These are phyloP conservation scores for Acanthamoeba divionensis DNA, from an alignment of 208 protist genomes.

Conservation along the genomic window DNA sequence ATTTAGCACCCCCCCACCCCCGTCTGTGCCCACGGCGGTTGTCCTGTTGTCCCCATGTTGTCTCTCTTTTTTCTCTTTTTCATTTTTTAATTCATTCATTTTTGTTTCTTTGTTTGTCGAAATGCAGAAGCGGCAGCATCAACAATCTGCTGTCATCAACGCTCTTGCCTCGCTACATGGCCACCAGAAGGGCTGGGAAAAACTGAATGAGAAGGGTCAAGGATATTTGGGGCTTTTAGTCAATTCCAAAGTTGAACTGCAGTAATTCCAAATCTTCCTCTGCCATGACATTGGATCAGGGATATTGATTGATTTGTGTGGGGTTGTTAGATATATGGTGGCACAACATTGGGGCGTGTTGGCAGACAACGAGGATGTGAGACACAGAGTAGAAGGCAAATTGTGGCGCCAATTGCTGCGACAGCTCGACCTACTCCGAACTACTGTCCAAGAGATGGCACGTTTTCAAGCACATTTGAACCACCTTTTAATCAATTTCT, in stretches of 20 bases:
- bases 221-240: neutral
- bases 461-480: too few species aligned
- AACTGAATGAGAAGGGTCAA: neutral
- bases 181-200: neutral
- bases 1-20: neutral
- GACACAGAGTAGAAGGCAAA: too few species aligned
- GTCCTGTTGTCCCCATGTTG: neutral
- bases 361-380: neutral
- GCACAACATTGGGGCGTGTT: neutral
- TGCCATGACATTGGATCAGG: neutral
- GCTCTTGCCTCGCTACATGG: neutral
- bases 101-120: neutral
- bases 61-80: neutral
- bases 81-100: neutral
- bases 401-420: too few species aligned
- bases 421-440: too few species aligned
- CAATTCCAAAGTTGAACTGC: conserved; percentile 11
- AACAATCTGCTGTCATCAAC: too few species aligned
- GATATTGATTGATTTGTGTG: neutral
- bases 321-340: neutral
- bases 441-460: too few species aligned
- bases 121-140: too few species aligned
- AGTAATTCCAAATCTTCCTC: neutral
- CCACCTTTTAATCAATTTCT: too few species aligned
- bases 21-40: neutral